Evolutionary conservation across 1,284 basidiomycete species (phyloP).

Genomic region (Spongispora temasekensis): DNA sequence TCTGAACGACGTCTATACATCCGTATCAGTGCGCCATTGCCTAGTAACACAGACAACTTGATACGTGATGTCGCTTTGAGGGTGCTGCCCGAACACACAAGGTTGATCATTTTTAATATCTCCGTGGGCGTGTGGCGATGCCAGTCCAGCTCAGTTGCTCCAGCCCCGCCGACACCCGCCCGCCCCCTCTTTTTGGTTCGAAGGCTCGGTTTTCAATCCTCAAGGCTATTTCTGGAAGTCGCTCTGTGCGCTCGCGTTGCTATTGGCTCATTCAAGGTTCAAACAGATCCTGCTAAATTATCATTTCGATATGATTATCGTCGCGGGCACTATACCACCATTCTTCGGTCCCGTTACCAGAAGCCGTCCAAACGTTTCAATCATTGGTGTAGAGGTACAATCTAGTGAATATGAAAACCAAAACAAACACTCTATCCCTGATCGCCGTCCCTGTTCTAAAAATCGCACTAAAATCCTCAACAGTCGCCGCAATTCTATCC

Average conservation of each 20-base stretch:
- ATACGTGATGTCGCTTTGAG: conserved; percentile 3
- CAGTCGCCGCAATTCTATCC: conserved; percentile 35
- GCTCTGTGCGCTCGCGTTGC: background rate
- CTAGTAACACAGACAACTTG: conserved; percentile 19
- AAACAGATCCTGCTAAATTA: background rate
- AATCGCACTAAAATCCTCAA: conserved; percentile 3
- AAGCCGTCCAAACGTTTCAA: conserved; percentile 10
- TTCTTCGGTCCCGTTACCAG: background rate
- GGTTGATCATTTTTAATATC: conserved; percentile 6
- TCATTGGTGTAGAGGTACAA: conserved; percentile 19
- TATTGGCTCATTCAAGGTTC: conserved; percentile 3
- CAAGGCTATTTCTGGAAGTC: conserved; percentile 5
- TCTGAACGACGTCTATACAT: background rate
- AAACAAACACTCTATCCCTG: conserved; percentile 2
- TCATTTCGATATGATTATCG: conserved; percentile 12
- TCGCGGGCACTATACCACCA: background rate
- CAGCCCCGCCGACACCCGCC: conserved; percentile 1
- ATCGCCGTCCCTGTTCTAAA: conserved; percentile 8
- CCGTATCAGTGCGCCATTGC: conserved; percentile 8
- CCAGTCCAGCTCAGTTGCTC: conserved; percentile 18
- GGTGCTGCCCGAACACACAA: background rate
- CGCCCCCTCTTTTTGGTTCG: conserved; percentile 7
- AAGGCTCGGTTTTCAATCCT: conserved; percentile 10
- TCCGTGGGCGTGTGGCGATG: conserved; percentile 7
- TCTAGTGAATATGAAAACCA: background rate